Percentiles rank a stretch among this genome's conserved stretches.
These are phyloP conservation scores for Kernera saxatilis DNA, from an alignment of 345 rosid genomes.

Conservation along the genomic window DNA sequence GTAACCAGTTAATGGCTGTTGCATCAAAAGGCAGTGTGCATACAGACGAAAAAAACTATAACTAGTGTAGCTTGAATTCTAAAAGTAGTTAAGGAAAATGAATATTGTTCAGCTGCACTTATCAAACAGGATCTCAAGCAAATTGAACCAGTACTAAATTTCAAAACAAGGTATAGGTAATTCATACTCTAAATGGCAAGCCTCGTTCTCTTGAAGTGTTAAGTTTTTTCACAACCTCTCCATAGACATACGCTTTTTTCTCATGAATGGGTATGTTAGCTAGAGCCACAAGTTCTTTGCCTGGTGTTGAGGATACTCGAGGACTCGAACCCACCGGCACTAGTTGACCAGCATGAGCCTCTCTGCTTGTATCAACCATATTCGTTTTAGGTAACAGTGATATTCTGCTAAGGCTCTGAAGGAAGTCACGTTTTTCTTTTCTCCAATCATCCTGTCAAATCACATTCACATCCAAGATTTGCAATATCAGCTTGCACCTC, in stretches of 20 bases:
- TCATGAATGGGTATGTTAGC: constrained; percentile 61
- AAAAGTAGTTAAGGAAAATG: background rate
- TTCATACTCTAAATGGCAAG: constrained; percentile 63
- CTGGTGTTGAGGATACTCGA: constrained; percentile 49
- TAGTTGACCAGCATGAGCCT: constrained; percentile 48
- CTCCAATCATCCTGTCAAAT: constrained; percentile 85
- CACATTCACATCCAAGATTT: constrained; percentile 12
- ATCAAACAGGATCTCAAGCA: constrained; percentile 4
- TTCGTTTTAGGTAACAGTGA: constrained; percentile 79
- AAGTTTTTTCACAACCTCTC: constrained; percentile 74
- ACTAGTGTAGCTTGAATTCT: background rate
- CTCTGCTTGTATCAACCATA: constrained; percentile 37
- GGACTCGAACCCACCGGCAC: constrained; percentile 55
- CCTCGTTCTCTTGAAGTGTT: constrained; percentile 81
- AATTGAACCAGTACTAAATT: constrained; percentile 1
- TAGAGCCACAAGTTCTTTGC: constrained; percentile 58
- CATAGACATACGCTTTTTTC: constrained; percentile 72
- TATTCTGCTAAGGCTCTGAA: constrained; percentile 88
- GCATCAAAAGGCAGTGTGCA: constrained; percentile 2
- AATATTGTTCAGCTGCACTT: background rate
- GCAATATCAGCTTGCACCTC: background rate
- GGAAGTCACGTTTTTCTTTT: constrained; percentile 90
- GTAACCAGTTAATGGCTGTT: background rate
- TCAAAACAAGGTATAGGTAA: constrained; percentile 1
- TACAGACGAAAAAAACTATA: background rate